Evolutionary conservation across 257 asterid genomes (phyloP).

Genomic region (Knoxia roxburghii): DNA sequence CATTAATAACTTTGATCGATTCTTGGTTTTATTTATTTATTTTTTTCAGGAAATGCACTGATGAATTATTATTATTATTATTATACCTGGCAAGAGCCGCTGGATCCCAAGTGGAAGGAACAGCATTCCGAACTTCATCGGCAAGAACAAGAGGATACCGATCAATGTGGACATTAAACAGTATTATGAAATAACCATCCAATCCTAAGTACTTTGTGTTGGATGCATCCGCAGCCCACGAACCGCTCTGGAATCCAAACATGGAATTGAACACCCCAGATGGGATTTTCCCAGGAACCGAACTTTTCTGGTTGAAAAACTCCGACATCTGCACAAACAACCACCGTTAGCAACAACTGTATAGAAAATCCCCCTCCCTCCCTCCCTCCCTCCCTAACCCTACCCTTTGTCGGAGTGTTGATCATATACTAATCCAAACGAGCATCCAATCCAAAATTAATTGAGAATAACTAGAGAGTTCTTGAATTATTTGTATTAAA

Average conservation of each 20-base stretch:
- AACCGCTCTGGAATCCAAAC: slow-evolving; percentile 79
- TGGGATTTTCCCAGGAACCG: slow-evolving; percentile 83
- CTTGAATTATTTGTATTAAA: no score
- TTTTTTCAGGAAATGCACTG: no score
- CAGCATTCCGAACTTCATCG: slow-evolving; percentile 57
- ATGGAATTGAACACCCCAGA: slow-evolving; percentile 77
- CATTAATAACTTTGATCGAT: no score
- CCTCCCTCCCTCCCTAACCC: no score
- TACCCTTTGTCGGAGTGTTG: no score
- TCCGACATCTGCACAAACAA: slow-evolving; percentile 94
- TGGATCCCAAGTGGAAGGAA: slow-evolving; percentile 95
- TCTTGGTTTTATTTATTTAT: no score
- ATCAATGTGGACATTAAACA: slow-evolving; percentile 56
- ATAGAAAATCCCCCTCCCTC: no score
- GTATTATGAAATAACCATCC: slow-evolving; percentile 68
- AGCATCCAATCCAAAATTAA: no score
- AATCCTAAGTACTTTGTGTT: slow-evolving; percentile 51
- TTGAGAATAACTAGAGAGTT: no score
- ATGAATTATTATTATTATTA: no score
- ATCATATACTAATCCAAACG: no score
- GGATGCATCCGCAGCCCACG: slow-evolving; percentile 76
- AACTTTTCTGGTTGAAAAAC: slow-evolving; percentile 53
- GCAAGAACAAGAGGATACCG: slow-evolving; percentile 63
- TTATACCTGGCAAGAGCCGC: slow-evolving; percentile 78
- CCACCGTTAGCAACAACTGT: no score